These are phyloP conservation scores for Musa beccarii DNA, from an alignment of 176 grass and related monocot species.

Conservation along the genomic window DNA sequence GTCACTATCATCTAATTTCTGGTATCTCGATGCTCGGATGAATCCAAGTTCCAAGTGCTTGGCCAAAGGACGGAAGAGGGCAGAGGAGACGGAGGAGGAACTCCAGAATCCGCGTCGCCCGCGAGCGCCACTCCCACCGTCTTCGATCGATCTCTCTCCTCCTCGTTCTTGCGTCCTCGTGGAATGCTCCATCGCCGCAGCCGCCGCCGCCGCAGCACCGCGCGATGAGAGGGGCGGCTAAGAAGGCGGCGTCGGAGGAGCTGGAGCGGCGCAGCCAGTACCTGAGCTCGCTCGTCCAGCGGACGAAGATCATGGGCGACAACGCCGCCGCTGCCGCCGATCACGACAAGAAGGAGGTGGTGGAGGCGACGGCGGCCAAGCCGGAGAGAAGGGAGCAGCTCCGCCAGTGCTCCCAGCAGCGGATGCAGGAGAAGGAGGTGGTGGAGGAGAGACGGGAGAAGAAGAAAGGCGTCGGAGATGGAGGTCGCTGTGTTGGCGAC, in stretches of 20 bases:
- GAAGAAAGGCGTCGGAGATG: constrained; percentile 32
- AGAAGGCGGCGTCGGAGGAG: constrained; percentile 33
- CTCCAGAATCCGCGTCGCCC: not conserved
- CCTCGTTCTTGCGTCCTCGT: not conserved
- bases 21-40: not conserved
- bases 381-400: constrained; percentile 2
- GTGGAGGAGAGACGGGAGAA: constrained; percentile 15
- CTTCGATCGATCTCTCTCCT: not conserved
- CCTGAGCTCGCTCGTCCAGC: constrained; percentile 56
- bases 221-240: constrained; percentile 1
- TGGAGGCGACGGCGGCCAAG: not conserved
- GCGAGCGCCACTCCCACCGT: not conserved
- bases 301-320: constrained; percentile 33
- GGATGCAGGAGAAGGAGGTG: constrained; percentile 4
- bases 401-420: not conserved
- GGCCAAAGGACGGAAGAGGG: not conserved
- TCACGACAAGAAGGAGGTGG: constrained; percentile 29
- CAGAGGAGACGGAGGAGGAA: not conserved
- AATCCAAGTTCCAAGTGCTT: not conserved
- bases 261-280: constrained; percentile 48
- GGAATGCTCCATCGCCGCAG: not conserved
- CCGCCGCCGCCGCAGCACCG: not conserved
- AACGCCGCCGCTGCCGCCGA: constrained; percentile 10
- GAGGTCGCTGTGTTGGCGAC: not conserved
- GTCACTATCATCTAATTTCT: not conserved